Evolutionary conservation across 192 early-diverging fungal species (phyloP).

Genomic region (Phlyctochytrium arcticum): DNA sequence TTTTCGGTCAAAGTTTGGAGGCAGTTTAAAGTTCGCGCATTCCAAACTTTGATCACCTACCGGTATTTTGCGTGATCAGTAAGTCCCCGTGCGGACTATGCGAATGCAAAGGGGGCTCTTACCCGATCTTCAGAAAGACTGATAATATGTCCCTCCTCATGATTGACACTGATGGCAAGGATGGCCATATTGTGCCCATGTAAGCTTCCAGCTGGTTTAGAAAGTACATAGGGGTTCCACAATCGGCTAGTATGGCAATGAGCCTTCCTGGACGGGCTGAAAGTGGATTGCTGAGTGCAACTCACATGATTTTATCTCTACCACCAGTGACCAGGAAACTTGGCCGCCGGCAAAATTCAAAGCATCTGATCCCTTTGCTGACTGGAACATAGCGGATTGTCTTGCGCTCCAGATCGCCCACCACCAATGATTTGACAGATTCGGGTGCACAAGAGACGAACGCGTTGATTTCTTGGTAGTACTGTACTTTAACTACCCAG

Average conservation of each 20-base stretch:
- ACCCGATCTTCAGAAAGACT: constrained; percentile 57
- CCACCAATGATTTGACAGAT: constrained; percentile 43
- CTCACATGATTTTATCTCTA: constrained; percentile 59
- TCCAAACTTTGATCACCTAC: constrained; percentile 63
- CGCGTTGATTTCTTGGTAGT: constrained; percentile 57
- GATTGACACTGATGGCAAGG: constrained; percentile 46
- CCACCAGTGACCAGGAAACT: constrained; percentile 62
- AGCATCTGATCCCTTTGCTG: constrained; percentile 59
- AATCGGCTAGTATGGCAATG: constrained; percentile 42
- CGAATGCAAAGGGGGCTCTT: too few species aligned
- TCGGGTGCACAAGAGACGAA: constrained; percentile 58
- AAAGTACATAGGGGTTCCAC: constrained; percentile 65
- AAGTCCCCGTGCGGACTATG: too few species aligned
- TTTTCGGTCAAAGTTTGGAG: constrained; percentile 57
- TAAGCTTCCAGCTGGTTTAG: constrained; percentile 57
- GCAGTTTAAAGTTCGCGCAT: constrained; percentile 53
- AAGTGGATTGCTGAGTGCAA: background rate
- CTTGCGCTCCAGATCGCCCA: constrained; percentile 59
- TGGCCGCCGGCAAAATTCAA: constrained; percentile 57
- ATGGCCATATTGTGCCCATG: constrained; percentile 53
- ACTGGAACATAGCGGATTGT: constrained; percentile 46
- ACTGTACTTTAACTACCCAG: constrained; percentile 59
- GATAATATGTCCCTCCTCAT: constrained; percentile 56
- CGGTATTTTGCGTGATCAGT: too few species aligned
- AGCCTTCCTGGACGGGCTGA: background rate